phyloP scores from a whole-genome alignment of 306 rosid species.

The Ammopiptanthus mongolicus region DNA sequence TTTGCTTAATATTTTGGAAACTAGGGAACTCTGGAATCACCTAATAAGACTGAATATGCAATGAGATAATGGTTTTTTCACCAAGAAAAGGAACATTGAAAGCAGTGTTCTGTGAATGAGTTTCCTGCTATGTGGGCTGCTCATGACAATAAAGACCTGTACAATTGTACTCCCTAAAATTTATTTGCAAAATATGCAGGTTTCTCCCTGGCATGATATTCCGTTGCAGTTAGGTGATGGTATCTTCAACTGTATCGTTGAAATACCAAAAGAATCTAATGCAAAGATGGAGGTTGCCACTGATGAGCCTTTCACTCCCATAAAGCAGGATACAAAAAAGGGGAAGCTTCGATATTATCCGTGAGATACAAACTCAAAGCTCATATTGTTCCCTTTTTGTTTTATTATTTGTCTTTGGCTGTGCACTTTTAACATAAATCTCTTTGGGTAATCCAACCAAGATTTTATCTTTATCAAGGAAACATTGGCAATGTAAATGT shows the following conservation, averaged over 20 bases:
- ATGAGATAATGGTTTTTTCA: not conserved
- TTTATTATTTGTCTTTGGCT: slow-evolving; percentile 14
- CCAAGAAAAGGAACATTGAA: not conserved
- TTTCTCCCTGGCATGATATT: slow-evolving; percentile 99
- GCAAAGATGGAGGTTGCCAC: slow-evolving; percentile 99
- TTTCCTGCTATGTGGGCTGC: not conserved
- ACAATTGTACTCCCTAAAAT: not conserved
- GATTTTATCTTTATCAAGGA: slow-evolving; percentile 7
- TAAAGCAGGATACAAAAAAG: slow-evolving; percentile 90
- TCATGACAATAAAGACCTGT: not conserved
- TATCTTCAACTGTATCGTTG: slow-evolving; percentile 66
- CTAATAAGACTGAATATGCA: not conserved
- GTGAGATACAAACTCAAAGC: slow-evolving; percentile 44
- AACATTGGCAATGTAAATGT: not conserved
- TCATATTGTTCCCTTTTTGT: not conserved
- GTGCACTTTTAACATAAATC: not conserved
- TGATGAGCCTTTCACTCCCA: slow-evolving; percentile 80
- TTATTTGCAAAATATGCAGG: slow-evolving; percentile 32
- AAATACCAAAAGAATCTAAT: slow-evolving; percentile 93
- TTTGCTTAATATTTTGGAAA: not conserved
- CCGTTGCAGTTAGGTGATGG: slow-evolving; percentile 77
- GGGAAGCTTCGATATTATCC: slow-evolving; percentile 96
- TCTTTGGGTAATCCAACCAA: not conserved
- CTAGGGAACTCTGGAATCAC: not conserved
- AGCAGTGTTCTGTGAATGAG: not conserved